Evolutionary conservation across 768 basidiomycete genomes (phyloP), one percentile per base, ranked within the genome.

Genomic region (Leccinum olivaceopallidum): DNA sequence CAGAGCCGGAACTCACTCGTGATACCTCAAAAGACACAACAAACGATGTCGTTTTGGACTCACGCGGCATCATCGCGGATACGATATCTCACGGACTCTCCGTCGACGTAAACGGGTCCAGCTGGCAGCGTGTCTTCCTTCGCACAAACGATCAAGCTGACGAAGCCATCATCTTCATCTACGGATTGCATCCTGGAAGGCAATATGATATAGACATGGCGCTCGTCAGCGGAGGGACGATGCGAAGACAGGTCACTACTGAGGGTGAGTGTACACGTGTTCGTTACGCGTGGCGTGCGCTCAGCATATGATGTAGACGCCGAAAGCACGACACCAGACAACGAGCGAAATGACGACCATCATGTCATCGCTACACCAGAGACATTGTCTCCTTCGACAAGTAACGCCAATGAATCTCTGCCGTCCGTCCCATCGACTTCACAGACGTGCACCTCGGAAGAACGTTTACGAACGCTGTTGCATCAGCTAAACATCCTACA

Each of bases 121-220:
- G 83, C 5, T 94, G 92, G 92, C 85, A 88, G 68, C 80, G 87
- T 54, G 89, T 92, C 24, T 83, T 92, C 68, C 85, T 92, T 59
- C 85, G 88, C 56, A 85, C 92, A 62, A 87, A 91, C 69, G 92
- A 94, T 49, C 83, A 85, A 56, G 81, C 82, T 0, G 94, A 95
- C 65, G 90, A 96, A 69, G 95, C 93, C 0, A 85, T 95, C 58
- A 92, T 97, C 56, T 91, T 96, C 60, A 84, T 98, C 28, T 95
- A 94, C 60, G 93, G 92, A 2, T 80, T 98, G 51, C 83, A 90
- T 78, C 94, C 94, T 4, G 91, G 91, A 2, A 83, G 91, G 58
- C 90, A 92, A 70, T 97, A 97, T 67, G 94, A 97, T 68, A 87
- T 97, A 55, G 91, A 94, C 68, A 78, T 97, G 12, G 87, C 83